Conservation (phyloP, 140 eudicot species). For the Cichorium intybus region DNA sequence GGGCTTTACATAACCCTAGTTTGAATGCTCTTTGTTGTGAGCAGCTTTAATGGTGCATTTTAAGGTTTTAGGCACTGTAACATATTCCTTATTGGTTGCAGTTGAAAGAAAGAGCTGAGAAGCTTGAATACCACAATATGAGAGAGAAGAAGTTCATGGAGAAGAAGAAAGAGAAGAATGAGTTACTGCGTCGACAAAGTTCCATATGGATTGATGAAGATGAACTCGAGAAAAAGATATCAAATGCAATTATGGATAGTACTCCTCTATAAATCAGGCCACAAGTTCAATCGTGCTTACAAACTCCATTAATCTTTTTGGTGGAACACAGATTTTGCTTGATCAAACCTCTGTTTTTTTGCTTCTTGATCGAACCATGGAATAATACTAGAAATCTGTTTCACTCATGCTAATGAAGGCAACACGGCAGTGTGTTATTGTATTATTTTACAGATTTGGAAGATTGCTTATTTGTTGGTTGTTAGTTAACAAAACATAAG, state of each 20-base stretch:
- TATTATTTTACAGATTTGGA: too few relatives aligned
- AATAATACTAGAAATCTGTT: neutral
- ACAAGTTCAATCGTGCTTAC: neutral
- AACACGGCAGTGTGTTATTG: too few relatives aligned
- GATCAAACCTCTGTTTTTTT: neutral
- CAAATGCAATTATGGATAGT: conserved; percentile 31
- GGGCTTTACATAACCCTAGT: conserved; percentile 3
- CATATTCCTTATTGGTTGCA: conserved; percentile 26
- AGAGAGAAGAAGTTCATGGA: conserved; percentile 53
- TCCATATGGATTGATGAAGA: conserved; percentile 69
- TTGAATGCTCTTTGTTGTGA: neutral
- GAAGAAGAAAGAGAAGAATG: conserved; percentile 60
- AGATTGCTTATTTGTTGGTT: too few relatives aligned
- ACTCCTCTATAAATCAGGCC: neutral
- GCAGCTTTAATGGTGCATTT: conserved; percentile 8
- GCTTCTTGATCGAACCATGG: neutral
- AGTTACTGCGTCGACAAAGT: conserved; percentile 60
- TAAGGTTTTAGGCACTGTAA: neutral
- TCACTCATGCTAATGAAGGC: too few relatives aligned
- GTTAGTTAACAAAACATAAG: too few relatives aligned
- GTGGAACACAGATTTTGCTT: neutral
- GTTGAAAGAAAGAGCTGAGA: conserved; percentile 78
- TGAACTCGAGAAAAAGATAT: conserved; percentile 46
- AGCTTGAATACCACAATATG: conserved; percentile 78
- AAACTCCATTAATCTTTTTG: neutral